Base-by-base conservation (phyloP, 2,329 filamentous ascomycete species). In the Penicillium sp. region DNA sequence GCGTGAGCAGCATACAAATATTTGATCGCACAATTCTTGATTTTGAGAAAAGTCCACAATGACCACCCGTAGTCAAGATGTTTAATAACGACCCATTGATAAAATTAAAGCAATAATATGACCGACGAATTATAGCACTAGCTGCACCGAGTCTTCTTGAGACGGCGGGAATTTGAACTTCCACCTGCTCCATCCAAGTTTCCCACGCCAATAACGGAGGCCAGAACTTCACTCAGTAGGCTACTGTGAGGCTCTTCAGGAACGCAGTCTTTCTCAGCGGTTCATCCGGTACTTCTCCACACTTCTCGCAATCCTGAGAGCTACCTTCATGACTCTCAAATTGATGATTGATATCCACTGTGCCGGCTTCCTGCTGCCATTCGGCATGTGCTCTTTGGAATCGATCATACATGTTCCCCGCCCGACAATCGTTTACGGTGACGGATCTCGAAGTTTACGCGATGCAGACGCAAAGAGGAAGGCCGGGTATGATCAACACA, bases 161-260 rank as follows among this genome's bases (percentile, higher is more conserved):
- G 19, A 22, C 19, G 19, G 19, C 19, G 19, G 3, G 19, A 2
- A 3, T 22, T 22, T 22, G 19, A 22, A 22, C 3, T 3, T 2
- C 19, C 19, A 22, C 19, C 19, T 22, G 3, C 19, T 22, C 19
- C 19, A 22, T 22, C 19, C 19, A 22, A 22, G 19, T 22, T 22
- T 22, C 19, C 19, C 3, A 22, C 19, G 19, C 19, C 19, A 22
- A 3, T 22, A 2, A 22, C 2, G 19, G 19, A 22, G 19, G 19
- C 19, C 19, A 22, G 19, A 22, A 22, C 19, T 22, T 3, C 19
- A 22, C 19, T 22, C 19, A 22, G 19, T 56, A 56, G 49, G 53
- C 53, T 59, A 56, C 35, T 59, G n/a, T 35, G 35, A 55, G 47
- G 53, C 41, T 57, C 44, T 47, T 47, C 24, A 33, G 44, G 44